Conservation (phyloP, 2,329 filamentous ascomycete genomes). For the Penicillium aurantiogriseum region DNA sequence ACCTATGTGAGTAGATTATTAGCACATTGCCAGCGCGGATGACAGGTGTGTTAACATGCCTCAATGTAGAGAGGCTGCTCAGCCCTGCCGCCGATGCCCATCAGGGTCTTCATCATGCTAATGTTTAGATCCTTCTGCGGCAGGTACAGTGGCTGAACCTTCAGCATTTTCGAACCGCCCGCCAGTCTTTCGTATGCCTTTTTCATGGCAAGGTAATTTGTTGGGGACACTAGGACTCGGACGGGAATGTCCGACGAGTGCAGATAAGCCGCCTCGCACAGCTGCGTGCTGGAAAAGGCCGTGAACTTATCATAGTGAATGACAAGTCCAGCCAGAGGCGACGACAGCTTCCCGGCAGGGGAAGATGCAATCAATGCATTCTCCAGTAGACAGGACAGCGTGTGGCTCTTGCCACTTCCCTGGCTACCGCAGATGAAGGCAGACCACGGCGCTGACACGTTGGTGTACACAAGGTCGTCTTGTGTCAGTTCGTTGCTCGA, state of each 20-base stretch:
- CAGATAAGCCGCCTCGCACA: constrained; percentile 58
- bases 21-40: background rate
- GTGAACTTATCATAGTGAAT: constrained; percentile 57
- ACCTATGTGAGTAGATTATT: constrained; percentile 28
- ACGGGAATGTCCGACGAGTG: constrained; percentile 50
- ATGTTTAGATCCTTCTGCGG: constrained; percentile 52
- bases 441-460: constrained; percentile 57
- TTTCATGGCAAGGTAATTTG: constrained; percentile 46
- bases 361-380: constrained; percentile 33
- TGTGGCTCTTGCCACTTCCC: constrained; percentile 62
- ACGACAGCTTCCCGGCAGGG: constrained; percentile 44
- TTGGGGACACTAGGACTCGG: constrained; percentile 53
- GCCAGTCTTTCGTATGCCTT: constrained; percentile 44
- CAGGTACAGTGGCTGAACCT: constrained; percentile 49
- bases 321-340: constrained; percentile 54
- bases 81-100: constrained; percentile 49
- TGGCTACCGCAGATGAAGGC: constrained; percentile 64
- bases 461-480: constrained; percentile 28
- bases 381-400: constrained; percentile 58
- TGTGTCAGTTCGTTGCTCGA: background rate
- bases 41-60: constrained; percentile 17
- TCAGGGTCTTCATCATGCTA: constrained; percentile 54
- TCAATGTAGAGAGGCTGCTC: constrained; percentile 54
- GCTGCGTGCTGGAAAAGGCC: constrained; percentile 31
- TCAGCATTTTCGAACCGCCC: constrained; percentile 25